Evolutionary conservation across 2,329 filamentous ascomycete species (phyloP), one percentile per base, ranked within the genome.

Genomic region (Botrytis fabae): DNA sequence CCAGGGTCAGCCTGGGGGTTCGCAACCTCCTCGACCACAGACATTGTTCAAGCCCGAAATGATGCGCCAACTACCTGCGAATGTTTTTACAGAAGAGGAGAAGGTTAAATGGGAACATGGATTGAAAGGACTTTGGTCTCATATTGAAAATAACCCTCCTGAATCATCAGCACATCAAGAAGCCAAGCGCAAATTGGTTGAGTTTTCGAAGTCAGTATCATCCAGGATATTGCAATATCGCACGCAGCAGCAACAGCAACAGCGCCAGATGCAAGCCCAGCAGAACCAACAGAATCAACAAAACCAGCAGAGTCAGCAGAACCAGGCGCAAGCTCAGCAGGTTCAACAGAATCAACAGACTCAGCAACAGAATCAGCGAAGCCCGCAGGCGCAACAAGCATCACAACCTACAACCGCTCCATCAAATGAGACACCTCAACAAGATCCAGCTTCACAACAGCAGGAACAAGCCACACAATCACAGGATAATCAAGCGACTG

Each of bases 61-160:
- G 65, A 81, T 81, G 79, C 76, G 79, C 59, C 65, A 71, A 12
- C 76, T 81, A 0, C 79, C 80, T 1, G 74, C 44, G 2, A 32
- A 77, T 6, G 71, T 73, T 35, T 81, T 91, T 4, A 85, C 82
- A 40, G 83, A 86, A 1, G 84, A 86, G 1, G 89, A 91, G 73
- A 89, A 87, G 77, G 77, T 77, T 2, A 89, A 89, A 76, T 91
- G 90, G 76, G 88, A 90, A 76, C 81, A 83, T 2, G 89, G 89
- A 1, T 82, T 91, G 0, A 82, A 84, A 16, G 78, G 82, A 2
- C 81, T 91, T 0, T 91, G 88, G 85, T 70, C 75, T 1, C 83
- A 81, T 35, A 83, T 87, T 59, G 85, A 87, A 63, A 85, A 87
- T 73, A 85, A 83, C 32, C 80, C 85, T 0, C 82, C 84, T 1